Evolutionary conservation across 2,329 filamentous ascomycete species (phyloP).

Genomic region (Diaporthe caulivora): DNA sequence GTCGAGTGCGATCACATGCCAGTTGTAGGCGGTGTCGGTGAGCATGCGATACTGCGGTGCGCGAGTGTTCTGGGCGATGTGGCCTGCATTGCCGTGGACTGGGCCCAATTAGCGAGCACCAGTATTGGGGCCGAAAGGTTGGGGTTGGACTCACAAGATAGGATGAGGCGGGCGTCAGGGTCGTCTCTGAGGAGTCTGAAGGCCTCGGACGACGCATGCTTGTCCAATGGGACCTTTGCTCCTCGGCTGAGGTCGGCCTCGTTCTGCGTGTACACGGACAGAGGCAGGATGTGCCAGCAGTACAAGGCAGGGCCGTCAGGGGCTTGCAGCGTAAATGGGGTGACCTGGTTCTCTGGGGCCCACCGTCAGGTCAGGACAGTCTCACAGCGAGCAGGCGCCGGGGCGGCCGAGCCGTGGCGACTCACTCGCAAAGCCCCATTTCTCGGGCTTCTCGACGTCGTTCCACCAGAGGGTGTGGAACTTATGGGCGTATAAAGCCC

Average conservation of each 20-base stretch:
- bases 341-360: constrained; percentile 82
- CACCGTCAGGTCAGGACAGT: neutral
- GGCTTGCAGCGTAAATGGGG: constrained; percentile 83
- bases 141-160: constrained; percentile 67
- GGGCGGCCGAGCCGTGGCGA: constrained; percentile 26
- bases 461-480: constrained; percentile 79
- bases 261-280: constrained; percentile 80
- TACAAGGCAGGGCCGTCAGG: constrained; percentile 83
- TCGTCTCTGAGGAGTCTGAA: constrained; percentile 74
- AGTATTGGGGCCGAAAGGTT: constrained; percentile 11
- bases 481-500: constrained; percentile 86
- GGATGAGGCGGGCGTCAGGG: constrained; percentile 71
- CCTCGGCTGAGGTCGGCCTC: constrained; percentile 65
- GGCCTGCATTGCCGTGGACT: constrained; percentile 76
- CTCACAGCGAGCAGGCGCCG: neutral
- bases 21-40: constrained; percentile 73
- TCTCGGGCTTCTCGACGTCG: constrained; percentile 80
- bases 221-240: constrained; percentile 42
- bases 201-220: constrained; percentile 68
- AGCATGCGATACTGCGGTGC: constrained; percentile 83
- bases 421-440: constrained; percentile 87
- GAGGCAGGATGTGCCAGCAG: constrained; percentile 90
- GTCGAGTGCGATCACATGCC: constrained; percentile 89
- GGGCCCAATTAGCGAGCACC: constrained; percentile 10
- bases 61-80: constrained; percentile 82